phyloP scores from a whole-genome alignment of 1,139 yeast species.

The Candida albicans region DNA sequence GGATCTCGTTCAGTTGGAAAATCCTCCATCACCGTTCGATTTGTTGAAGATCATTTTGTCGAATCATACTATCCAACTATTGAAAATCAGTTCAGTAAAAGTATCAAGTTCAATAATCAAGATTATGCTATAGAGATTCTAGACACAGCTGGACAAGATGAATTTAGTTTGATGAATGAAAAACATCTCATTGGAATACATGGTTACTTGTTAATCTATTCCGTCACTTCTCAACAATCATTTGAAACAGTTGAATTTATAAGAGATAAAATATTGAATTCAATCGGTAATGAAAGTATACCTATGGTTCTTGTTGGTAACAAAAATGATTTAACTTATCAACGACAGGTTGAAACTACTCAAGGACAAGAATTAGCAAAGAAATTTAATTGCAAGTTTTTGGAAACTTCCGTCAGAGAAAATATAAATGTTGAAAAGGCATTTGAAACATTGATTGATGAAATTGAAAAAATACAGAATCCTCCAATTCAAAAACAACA shows the following conservation, averaged over 20 bases:
- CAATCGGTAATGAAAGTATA: constrained; percentile 65
- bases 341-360: constrained; percentile 60
- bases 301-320: constrained; percentile 87
- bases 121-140: constrained; percentile 83
- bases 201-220: constrained; percentile 81
- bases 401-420: constrained; percentile 83
- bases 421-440: constrained; percentile 66
- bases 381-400: constrained; percentile 62
- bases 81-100: constrained; percentile 82
- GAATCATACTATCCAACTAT: constrained; percentile 92
- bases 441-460: constrained; percentile 66
- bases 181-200: constrained; percentile 82
- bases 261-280: constrained; percentile 80
- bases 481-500: constrained; percentile 41
- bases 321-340: constrained; percentile 68
- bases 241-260: constrained; percentile 78
- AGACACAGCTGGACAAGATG: constrained; percentile 97
- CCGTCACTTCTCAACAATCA: constrained; percentile 76
- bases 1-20: constrained; percentile 92
- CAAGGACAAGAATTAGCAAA: constrained; percentile 70
- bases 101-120: constrained; percentile 67
- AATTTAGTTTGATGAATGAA: constrained; percentile 80
- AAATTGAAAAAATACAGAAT: constrained; percentile 64
- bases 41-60: constrained; percentile 84
- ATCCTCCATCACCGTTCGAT: constrained; percentile 82